These are phyloP conservation scores for Didymella lethalis DNA, from an alignment of 2,329 filamentous ascomycete genomes.

Conservation along the genomic window DNA sequence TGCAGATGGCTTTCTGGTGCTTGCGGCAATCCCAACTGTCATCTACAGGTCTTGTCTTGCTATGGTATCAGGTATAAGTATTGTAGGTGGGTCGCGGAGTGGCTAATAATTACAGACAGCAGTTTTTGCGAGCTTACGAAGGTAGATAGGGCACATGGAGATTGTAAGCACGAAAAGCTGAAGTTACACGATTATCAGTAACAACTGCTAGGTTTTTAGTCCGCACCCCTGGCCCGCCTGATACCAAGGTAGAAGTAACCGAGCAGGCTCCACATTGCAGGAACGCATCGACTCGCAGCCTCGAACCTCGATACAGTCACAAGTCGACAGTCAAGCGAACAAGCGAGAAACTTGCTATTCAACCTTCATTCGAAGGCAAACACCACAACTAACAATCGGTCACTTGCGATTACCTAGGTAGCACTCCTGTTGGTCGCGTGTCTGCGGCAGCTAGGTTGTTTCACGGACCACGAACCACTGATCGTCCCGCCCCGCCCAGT, in stretches of 20 bases:
- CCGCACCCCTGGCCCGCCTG: no score
- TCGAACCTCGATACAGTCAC: not conserved
- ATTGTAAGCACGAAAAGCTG: no score
- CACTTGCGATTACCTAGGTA: not conserved
- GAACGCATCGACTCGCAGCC: not conserved
- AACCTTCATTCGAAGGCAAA: not conserved
- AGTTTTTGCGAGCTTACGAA: no score
- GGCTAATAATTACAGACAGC: no score
- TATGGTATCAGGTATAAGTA: no score
- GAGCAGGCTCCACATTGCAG: not conserved
- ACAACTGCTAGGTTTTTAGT: no score
- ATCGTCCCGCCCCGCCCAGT: conserved; percentile 4
- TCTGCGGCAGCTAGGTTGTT: conserved; percentile 1
- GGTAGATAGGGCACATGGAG: no score
- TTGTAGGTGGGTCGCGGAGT: no score
- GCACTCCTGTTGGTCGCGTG: conserved; percentile 1
- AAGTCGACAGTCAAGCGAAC: not conserved
- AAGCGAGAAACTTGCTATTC: not conserved
- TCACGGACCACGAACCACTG: conserved; percentile 12
- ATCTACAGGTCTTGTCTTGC: not conserved
- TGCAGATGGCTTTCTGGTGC: not conserved
- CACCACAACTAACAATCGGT: not conserved
- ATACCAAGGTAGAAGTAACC: not conserved
- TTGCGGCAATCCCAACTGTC: not conserved
- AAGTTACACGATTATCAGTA: no score